Base-by-base conservation (phyloP, 1,284 basidiomycete genomes). In the Rhodofomes roseus region DNA sequence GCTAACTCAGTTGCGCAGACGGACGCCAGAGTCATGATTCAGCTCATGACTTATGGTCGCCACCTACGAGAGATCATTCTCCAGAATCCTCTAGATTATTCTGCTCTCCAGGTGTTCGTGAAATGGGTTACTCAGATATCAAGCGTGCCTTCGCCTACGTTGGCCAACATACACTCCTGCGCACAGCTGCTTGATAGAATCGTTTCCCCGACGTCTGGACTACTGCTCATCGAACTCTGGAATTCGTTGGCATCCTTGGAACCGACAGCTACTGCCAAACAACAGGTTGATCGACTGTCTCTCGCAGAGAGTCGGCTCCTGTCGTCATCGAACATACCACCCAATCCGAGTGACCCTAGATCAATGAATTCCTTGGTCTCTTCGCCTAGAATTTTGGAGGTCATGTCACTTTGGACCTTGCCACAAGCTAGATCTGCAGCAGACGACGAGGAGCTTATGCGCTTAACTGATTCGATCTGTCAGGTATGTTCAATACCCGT, bases 351-450 rank as follows among this genome's bases (percentile, higher is more conserved):
- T 29, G 25, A 48, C 5, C 11, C 4, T 39, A 14, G 4, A 23
- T 29, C 25, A 11, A 25, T 5, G 16, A 31, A 20, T n/a, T 52
- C 31, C 27, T 9, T 27, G 12, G 14, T n/a, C 16, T 29, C 50
- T 8, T 20, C 50, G 23, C 65, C 65, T 25, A 75, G 77, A 64
- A 59, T 74, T 0, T 73, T 81, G 29, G 70, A 78, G 53, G 65
- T 79, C n/a, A 74, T 81, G 70, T 69, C 79, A 18, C 39, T 82
- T 53, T 71, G 71, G 56, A 71, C 69, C 1, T 60, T 80, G 29
- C 70, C 74, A 11, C 20, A 52, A 36, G 14, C 14, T 1, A 18
- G 20, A 7, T 50, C 55, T 1, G 12, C 29, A 3, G 22, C 23
- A 9, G 51, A 58, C 8, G 27, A 54, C 3, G 20, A 46, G 11